Base-by-base conservation (phyloP, 176 grass and related monocot genomes). In the Secale cereale region DNA sequence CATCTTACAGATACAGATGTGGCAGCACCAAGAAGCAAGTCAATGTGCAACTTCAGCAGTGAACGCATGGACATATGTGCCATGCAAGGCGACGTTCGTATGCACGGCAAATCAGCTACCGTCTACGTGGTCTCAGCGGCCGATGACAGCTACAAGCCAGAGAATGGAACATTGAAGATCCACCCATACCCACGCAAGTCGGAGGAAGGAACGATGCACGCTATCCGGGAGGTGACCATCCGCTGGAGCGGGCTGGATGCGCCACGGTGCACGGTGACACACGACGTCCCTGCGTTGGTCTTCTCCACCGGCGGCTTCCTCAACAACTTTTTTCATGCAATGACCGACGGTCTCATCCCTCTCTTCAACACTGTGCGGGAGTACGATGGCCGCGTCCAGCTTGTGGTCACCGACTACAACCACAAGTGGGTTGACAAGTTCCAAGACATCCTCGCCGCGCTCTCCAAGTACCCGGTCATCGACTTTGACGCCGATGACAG, bases 291-390 rank as follows among this genome's bases (percentile, higher is more conserved):
- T 28, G 14, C 86, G 37, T 61, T 94, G 50, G 40, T 92, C 29
- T 97, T 97, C 82, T 92, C 91, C 33, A 86, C 88, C 25, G 85
- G 77, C 0, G 94, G 87, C 56, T 97, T 78, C 77, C 45, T 84
- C 16, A 20, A 7, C 1, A 97, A 97, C 87, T 88, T 79, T 40
- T 97, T 92, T 87, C 94, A 94, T n/a, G 66, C 72, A 65, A 88
- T 94, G 77, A 92, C 77, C 67, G 94, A 97, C 78, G 74, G 94
- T 20, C 19, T 97, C 56, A 43, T 97, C 25, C 94, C 94, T 0
- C 87, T 97, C 60, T 97, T 85, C 76, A 70, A 83, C 52, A 97
- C 89, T 0, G 40, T 87, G 0, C 79, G 54, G 7, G 85, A 90
- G 70, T 94, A 85, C 87, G 54, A 48, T 2, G 80, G 89, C 17